Evolutionary conservation across 345 rosid genomes (phyloP).

Genomic region (Dipteronia dyeriana): DNA sequence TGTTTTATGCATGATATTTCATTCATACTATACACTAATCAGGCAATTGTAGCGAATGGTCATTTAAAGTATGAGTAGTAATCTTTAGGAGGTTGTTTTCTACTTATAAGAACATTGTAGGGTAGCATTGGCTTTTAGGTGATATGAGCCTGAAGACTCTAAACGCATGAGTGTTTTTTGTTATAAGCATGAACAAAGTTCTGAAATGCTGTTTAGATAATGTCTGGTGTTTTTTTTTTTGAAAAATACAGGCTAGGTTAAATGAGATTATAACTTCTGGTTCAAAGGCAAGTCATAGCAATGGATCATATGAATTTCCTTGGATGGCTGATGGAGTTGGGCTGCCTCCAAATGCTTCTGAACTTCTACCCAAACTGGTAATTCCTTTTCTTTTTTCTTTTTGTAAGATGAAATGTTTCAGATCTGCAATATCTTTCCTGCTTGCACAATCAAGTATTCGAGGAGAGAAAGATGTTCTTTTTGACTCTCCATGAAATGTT

Average conservation of each 20-base stretch:
- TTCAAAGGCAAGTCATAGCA: constrained; percentile 47
- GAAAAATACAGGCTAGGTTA: constrained; percentile 65
- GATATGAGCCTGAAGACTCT: background rate
- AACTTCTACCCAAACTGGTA: constrained; percentile 83
- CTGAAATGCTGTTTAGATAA: constrained; percentile 1
- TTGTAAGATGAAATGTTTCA: background rate
- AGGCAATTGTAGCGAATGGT: background rate
- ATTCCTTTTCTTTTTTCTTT: background rate
- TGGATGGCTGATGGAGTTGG: constrained; percentile 99
- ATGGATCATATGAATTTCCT: constrained; percentile 63
- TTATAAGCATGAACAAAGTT: background rate
- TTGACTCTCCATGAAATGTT: background rate
- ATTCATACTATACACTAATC: background rate
- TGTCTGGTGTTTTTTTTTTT: constrained; percentile 12
- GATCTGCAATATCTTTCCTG: background rate
- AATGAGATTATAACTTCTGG: constrained; percentile 78
- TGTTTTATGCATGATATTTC: constrained; percentile 17
- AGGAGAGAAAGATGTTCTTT: background rate
- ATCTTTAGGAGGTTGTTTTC: background rate
- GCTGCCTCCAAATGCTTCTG: constrained; percentile 73
- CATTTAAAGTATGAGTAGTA: background rate
- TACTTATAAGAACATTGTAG: background rate
- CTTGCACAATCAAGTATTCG: background rate
- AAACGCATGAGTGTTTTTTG: too few species aligned
- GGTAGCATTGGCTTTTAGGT: background rate